Evolutionary conservation across 768 basidiomycete species (phyloP).

Genomic region (Phanerochaete sordida): DNA sequence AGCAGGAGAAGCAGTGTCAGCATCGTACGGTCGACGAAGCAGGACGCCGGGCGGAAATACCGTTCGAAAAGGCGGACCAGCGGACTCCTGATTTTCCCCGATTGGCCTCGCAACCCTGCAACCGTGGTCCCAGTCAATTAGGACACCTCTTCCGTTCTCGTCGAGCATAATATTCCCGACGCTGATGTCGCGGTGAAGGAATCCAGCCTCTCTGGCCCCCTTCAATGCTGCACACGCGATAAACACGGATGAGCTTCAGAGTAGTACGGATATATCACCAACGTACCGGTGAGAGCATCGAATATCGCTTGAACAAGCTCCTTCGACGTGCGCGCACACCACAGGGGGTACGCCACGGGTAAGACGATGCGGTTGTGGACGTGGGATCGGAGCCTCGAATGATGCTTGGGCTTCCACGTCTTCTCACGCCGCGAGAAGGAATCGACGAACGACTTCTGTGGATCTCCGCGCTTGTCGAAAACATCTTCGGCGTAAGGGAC

Average conservation of each 20-base stretch:
- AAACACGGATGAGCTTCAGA: neutral
- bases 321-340: neutral
- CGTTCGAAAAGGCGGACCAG: neutral
- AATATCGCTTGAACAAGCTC: constrained; percentile 1
- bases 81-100: neutral
- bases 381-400: neutral
- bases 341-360: neutral
- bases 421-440: too few species aligned
- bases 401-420: too few species aligned
- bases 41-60: neutral
- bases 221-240: neutral
- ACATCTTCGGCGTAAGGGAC: too few species aligned
- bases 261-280: neutral
- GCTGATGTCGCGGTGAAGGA: constrained; percentile 7
- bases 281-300: constrained; percentile 3
- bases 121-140: constrained; percentile 10
- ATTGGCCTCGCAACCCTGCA: neutral
- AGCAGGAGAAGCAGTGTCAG: neutral
- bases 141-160: neutral
- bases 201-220: neutral
- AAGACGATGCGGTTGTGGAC: constrained; percentile 6
- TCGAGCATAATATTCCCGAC: neutral
- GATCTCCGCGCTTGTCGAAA: too few species aligned
- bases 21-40: neutral
- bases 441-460: too few species aligned